Base-by-base conservation (phyloP, 2,329 filamentous ascomycete genomes). In the Aureobasidium uvarum region DNA sequence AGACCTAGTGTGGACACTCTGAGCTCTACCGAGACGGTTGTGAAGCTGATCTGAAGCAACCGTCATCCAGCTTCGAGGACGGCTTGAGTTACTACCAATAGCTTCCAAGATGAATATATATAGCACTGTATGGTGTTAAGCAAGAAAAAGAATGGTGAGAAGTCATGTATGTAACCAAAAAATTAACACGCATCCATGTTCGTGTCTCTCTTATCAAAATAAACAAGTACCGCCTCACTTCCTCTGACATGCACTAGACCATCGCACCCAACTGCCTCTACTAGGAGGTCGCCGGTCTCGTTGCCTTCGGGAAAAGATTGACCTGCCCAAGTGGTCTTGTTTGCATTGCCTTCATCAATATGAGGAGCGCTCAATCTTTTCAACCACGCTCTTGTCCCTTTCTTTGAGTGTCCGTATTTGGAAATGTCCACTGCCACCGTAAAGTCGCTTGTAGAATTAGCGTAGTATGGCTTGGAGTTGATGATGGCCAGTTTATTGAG, bases 141-240 rank as follows among this genome's bases (percentile, higher is more conserved):
- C 25, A 51, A 10, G 3, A 11, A 31, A 20, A 51, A 25, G 25
- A 31, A 50, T 8, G 23, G 5, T 31, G 31, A 25, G 7, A 33
- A n/a, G 6, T n/a, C 3, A 10, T 33, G 25, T 10, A 33, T 33
- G 20, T 46, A 46, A 10, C 2, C 14, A 31, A n/a, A 23, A 3
- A 13, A 55, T 28, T 28, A 58, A 39, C 54, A 58, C 8, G 54
- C 54, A 58, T 33, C 25, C 39, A 58, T 33, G 11, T 33, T 45
- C 1, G 39, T 25, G 33, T 58, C 54, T 8, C 54, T 28, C 18
- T 68, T 60, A 23, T 70, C 68, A 51, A 71, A 72, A 59, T 70
- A 72, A 1, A 73, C 66, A 13, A 74, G 67, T 13, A 74, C 70
- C 5, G 72, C 71, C 60, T 74, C 72, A 48, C 71, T 74, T 1